Conservation (phyloP, 2,329 filamentous ascomycete species). For the Microsporum audouinii region DNA sequence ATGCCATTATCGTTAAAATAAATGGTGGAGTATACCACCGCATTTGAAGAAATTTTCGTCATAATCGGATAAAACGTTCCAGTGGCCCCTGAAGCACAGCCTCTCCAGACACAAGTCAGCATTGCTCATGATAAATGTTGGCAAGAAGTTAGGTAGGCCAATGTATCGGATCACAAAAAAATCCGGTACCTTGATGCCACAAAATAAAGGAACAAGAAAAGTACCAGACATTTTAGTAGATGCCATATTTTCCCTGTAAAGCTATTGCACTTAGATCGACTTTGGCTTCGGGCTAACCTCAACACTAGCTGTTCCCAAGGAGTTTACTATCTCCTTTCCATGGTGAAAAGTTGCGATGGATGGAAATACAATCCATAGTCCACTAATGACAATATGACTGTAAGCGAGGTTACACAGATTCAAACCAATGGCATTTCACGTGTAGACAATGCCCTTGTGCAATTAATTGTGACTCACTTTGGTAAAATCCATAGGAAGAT, state of each 20-base stretch:
- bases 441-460: background rate
- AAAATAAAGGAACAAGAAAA: background rate
- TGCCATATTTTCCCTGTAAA: background rate
- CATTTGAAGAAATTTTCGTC: background rate
- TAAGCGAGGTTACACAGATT: background rate
- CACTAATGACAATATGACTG: constrained; percentile 31
- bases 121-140: background rate
- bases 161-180: background rate
- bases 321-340: constrained; percentile 50
- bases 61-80: background rate
- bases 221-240: background rate
- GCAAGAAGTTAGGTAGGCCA: background rate
- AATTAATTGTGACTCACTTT: constrained; percentile 42
- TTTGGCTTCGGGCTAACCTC: constrained; percentile 6
- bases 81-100: background rate
- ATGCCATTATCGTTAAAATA: background rate
- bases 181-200: background rate
- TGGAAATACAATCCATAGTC: constrained; percentile 54
- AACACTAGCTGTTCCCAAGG: constrained; percentile 33
- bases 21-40: background rate
- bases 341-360: constrained; percentile 51
- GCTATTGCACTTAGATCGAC: constrained; percentile 1
- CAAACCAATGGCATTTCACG: background rate
- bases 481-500: constrained; percentile 53
- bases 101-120: background rate